A percentile compares a stretch with the other conserved stretches of the same genome.
These are phyloP conservation scores for Penicillium argentinense DNA, from an alignment of 495 filamentous ascomycete genomes.

Conservation along the genomic window DNA sequence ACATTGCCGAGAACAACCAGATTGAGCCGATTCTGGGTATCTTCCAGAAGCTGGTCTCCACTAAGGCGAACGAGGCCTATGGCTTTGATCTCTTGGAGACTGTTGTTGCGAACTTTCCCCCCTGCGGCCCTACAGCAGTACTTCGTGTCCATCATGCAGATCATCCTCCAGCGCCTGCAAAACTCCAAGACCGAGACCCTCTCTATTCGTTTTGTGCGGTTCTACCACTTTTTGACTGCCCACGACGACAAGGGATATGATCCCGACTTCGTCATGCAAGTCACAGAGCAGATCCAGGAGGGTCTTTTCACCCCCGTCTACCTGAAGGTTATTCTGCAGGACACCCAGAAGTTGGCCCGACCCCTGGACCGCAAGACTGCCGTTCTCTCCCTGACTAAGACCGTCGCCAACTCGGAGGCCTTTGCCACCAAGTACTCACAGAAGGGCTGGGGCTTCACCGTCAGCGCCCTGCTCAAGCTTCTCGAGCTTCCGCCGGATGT, in stretches of 20 bases:
- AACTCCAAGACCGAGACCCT: slow-evolving; percentile 75
- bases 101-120: slow-evolving; percentile 66
- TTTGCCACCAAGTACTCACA: slow-evolving; percentile 64
- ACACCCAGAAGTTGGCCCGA: slow-evolving; percentile 80
- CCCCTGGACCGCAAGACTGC: slow-evolving; percentile 91
- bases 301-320: slow-evolving; percentile 84
- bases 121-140: slow-evolving; percentile 71
- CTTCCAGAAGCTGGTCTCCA: slow-evolving; percentile 81
- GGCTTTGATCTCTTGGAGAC: slow-evolving; percentile 88
- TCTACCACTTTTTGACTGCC: slow-evolving; percentile 88
- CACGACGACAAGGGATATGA: slow-evolving; percentile 74
- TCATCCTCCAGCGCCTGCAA: slow-evolving; percentile 82
- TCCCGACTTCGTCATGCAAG: slow-evolving; percentile 81
- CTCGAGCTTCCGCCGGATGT: slow-evolving; percentile 83
- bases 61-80: slow-evolving; percentile 73
- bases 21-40: slow-evolving; percentile 81
- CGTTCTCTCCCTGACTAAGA: slow-evolving; percentile 88
- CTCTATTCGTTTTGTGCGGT: slow-evolving; percentile 77
- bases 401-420: slow-evolving; percentile 73
- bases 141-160: slow-evolving; percentile 73
- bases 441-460: slow-evolving; percentile 88
- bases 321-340: slow-evolving; percentile 77
- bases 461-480: slow-evolving; percentile 80
- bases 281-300: slow-evolving; percentile 76
- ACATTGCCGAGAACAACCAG: slow-evolving; percentile 73